Evolutionary conservation across 805 yeast species (phyloP).

Genomic region (Saccharomycopsis babjevae): DNA sequence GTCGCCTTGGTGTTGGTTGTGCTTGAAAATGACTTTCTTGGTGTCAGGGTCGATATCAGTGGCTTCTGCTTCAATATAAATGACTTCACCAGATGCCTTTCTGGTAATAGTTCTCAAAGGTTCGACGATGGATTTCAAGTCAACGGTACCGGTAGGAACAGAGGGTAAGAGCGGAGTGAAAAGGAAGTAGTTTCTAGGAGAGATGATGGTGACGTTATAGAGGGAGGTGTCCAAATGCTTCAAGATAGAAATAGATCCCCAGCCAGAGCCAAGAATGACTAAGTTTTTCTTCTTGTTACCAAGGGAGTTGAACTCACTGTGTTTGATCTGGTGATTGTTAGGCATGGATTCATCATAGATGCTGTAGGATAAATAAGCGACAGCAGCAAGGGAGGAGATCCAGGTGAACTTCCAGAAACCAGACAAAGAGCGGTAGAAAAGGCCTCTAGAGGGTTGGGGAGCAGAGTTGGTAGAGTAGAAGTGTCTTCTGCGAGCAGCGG

Average conservation of each 20-base stretch:
- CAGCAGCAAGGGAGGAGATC: slow-evolving; percentile 38
- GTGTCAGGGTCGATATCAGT: slow-evolving; percentile 65
- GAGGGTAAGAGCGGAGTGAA: slow-evolving; percentile 95
- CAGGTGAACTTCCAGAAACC: slow-evolving; percentile 39
- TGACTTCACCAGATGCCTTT: slow-evolving; percentile 64
- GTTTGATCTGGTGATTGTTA: slow-evolving; percentile 47
- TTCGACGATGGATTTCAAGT: slow-evolving; percentile 82
- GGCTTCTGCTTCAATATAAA: slow-evolving; percentile 86
- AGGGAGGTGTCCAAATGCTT: slow-evolving; percentile 76
- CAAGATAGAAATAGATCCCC: slow-evolving; percentile 86
- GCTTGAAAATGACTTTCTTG: slow-evolving; percentile 55
- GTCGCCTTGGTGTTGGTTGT: slow-evolving; percentile 26
- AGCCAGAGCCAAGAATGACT: slow-evolving; percentile 81
- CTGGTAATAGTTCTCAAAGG: slow-evolving; percentile 85
- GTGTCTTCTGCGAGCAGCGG: background rate
- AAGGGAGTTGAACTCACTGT: slow-evolving; percentile 36
- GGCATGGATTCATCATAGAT: slow-evolving; percentile 58
- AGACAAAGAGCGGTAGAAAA: background rate
- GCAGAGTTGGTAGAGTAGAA: background rate
- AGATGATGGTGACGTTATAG: slow-evolving; percentile 81
- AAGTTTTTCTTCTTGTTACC: slow-evolving; percentile 34
- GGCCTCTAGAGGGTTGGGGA: background rate
- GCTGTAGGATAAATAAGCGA: slow-evolving; percentile 52
- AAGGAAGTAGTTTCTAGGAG: slow-evolving; percentile 91
- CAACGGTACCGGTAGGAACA: slow-evolving; percentile 89